These are phyloP conservation scores for Didymella glomerata DNA, from an alignment of 2,329 filamentous ascomycete genomes.

Conservation along the genomic window DNA sequence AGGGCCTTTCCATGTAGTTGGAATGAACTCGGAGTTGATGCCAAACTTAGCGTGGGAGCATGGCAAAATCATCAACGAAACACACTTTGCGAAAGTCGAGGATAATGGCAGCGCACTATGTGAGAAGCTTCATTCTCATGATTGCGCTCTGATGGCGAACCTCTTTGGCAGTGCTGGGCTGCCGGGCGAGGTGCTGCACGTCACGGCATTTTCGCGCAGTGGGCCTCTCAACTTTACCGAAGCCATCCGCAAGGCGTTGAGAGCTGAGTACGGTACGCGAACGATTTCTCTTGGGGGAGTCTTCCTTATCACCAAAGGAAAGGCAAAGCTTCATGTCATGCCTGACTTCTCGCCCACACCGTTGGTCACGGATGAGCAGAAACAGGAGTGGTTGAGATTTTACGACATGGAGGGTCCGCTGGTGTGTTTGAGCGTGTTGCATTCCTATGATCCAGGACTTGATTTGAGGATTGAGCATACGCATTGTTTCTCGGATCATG, in stretches of 20 bases:
- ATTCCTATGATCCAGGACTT: constrained; percentile 52
- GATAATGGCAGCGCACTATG: constrained; percentile 15
- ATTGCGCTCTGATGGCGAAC: constrained; percentile 32
- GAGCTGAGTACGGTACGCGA: constrained; percentile 13
- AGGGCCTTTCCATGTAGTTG: constrained; percentile 27
- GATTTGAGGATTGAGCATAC: constrained; percentile 59
- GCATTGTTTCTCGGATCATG: constrained; percentile 53
- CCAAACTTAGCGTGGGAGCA: constrained; percentile 23
- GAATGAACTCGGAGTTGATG: constrained; percentile 28
- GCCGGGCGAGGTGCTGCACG: constrained; percentile 23
- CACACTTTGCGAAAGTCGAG: constrained; percentile 23
- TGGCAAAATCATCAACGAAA: constrained; percentile 13
- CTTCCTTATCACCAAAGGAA: constrained; percentile 25
- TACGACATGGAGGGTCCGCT: constrained; percentile 26
- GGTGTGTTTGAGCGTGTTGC: constrained; percentile 28
- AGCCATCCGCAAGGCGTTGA: constrained; percentile 23
- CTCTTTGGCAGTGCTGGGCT: constrained; percentile 25
- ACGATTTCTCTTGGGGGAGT: constrained; percentile 27
- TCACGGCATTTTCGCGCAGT: constrained; percentile 22
- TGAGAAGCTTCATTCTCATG: constrained; percentile 20
- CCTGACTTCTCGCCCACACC: constrained; percentile 26
- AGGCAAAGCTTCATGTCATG: constrained; percentile 27
- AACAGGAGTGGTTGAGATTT: constrained; percentile 26
- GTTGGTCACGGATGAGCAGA: constrained; percentile 19
- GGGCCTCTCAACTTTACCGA: constrained; percentile 28